phyloP scores from a whole-genome alignment of 495 filamentous ascomycete species.

The Penicillium odoratum region DNA sequence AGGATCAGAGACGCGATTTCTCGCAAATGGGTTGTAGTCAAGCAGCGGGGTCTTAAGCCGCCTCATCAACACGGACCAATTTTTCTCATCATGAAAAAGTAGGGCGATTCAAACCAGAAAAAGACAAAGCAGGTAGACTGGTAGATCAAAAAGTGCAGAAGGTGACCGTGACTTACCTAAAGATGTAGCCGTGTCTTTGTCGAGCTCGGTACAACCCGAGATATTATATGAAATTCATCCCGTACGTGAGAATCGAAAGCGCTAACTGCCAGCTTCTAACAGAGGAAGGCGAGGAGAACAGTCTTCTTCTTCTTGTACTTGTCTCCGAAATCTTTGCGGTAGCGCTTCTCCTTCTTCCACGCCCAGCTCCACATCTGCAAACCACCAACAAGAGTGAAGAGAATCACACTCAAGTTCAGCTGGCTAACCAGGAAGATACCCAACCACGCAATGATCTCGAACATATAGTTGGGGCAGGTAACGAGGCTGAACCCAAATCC shows the following conservation, averaged over 20 bases:
- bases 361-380: constrained; percentile 85
- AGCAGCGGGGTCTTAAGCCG: constrained; percentile 93
- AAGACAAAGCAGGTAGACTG: constrained; percentile 4
- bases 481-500: constrained; percentile 85
- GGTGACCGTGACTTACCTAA: constrained; percentile 64
- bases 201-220: constrained; percentile 25
- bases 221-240: not conserved
- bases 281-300: constrained; percentile 71
- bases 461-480: constrained; percentile 97
- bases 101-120: constrained; percentile 13
- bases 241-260: not conserved
- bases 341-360: constrained; percentile 85
- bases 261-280: constrained; percentile 30
- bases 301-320: constrained; percentile 88
- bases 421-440: constrained; percentile 72
- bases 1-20: constrained; percentile 79
- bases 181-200: constrained; percentile 90
- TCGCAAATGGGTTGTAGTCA: constrained; percentile 80
- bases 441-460: constrained; percentile 83
- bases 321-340: constrained; percentile 84
- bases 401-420: constrained; percentile 68
- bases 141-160: constrained; percentile 10
- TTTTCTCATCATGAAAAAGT: constrained; percentile 73
- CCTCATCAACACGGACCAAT: constrained; percentile 99
- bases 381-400: constrained; percentile 69